Conservation (phyloP, 441 rosid species). For the Gossypium trilobum region DNA sequence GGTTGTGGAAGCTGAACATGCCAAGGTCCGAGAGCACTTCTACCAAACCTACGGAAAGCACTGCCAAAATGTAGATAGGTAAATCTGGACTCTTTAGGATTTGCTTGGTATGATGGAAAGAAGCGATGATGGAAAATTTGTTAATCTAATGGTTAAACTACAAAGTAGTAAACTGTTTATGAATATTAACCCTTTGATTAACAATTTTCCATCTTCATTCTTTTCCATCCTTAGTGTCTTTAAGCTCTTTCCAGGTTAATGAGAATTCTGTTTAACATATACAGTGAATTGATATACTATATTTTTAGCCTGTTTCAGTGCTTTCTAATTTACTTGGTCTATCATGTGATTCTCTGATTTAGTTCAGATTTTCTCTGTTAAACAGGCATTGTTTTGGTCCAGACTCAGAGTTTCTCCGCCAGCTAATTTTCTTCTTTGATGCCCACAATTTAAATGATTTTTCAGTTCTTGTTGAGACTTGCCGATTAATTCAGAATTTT, state of each 20-base stretch:
- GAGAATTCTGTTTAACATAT: not conserved
- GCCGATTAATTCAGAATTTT: slow-evolving; percentile 48
- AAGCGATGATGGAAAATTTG: too few relatives aligned
- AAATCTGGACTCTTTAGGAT: too few relatives aligned
- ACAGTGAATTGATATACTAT: not conserved
- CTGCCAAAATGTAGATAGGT: slow-evolving; percentile 33
- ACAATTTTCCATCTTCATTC: too few relatives aligned
- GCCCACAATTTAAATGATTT: slow-evolving; percentile 51
- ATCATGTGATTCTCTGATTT: not conserved
- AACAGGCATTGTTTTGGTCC: slow-evolving; percentile 82
- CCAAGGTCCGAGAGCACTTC: slow-evolving; percentile 57
- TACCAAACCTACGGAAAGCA: slow-evolving; percentile 46
- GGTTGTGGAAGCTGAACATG: slow-evolving; percentile 52
- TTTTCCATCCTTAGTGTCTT: not conserved
- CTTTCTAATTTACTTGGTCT: slow-evolving; percentile 7
- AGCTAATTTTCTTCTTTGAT: slow-evolving; percentile 67
- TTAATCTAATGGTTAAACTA: too few relatives aligned
- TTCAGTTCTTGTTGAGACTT: slow-evolving; percentile 55
- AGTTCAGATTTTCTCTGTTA: too few relatives aligned
- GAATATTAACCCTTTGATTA: too few relatives aligned
- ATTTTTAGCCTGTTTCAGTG: not conserved
- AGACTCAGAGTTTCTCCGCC: slow-evolving; percentile 66
- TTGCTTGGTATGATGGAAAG: too few relatives aligned
- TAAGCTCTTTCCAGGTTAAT: not conserved
- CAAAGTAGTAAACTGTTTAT: too few relatives aligned